phyloP scores from a whole-genome alignment of 2,329 filamentous ascomycete species.

The Ceratocystis ficicola region DNA sequence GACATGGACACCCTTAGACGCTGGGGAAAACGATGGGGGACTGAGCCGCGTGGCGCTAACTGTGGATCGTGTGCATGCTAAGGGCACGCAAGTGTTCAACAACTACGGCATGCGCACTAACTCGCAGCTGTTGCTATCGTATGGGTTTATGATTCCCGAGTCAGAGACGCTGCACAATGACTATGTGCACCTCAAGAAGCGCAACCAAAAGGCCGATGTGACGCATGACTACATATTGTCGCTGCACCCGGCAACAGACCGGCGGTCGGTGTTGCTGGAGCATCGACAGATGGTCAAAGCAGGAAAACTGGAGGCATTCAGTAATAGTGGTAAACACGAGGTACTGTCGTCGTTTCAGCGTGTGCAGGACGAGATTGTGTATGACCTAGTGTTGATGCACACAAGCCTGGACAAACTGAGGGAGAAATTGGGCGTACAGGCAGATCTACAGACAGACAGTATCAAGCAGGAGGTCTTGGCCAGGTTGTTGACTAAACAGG shows the following conservation, averaged over 20 bases:
- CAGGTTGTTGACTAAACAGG: constrained; percentile 17
- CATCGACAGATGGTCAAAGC: constrained; percentile 1
- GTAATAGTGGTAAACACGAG: constrained; percentile 26
- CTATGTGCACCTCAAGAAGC: constrained; percentile 45
- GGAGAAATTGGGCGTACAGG: constrained; percentile 4
- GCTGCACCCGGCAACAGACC: constrained; percentile 36
- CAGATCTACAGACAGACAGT: neutral
- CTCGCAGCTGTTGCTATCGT: constrained; percentile 53
- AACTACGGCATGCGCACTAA: constrained; percentile 67
- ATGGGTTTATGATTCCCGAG: constrained; percentile 47
- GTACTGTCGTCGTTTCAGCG: constrained; percentile 34
- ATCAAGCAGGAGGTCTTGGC: constrained; percentile 23
- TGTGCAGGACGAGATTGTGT: constrained; percentile 42
- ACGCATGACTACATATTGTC: constrained; percentile 41
- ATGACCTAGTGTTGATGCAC: constrained; percentile 36
- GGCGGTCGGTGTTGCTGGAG: constrained; percentile 35
- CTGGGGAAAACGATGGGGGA: constrained; percentile 17
- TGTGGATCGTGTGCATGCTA: constrained; percentile 33
- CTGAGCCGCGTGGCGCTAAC: constrained; percentile 33
- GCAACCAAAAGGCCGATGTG: constrained; percentile 27
- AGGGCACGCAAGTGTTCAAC: constrained; percentile 50
- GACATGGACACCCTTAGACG: constrained; percentile 33
- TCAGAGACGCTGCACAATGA: constrained; percentile 43
- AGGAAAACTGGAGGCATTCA: constrained; percentile 27
- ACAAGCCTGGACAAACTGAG: constrained; percentile 23